These are phyloP conservation scores for Ogataea paradorogensis DNA, from an alignment of 805 yeast genomes.

Conservation along the genomic window DNA sequence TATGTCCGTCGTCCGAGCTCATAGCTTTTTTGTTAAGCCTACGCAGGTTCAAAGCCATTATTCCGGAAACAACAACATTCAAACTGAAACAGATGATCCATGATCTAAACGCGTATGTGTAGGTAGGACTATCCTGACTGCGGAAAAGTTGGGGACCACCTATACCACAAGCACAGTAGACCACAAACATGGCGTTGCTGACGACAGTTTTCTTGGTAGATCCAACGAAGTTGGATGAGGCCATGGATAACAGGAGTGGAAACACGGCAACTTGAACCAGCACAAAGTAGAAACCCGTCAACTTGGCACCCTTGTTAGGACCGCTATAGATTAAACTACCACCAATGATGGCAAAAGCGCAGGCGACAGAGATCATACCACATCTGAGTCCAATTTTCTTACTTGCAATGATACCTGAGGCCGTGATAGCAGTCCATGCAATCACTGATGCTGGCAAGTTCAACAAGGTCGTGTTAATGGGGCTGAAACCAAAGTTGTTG, in stretches of 20 bases:
- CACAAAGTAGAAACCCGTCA: constrained; percentile 32
- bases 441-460: constrained; percentile 39
- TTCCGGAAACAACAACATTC: constrained; percentile 16
- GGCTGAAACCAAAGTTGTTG: constrained; percentile 34
- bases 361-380: constrained; percentile 27
- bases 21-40: constrained; percentile 14
- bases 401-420: constrained; percentile 26
- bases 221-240: constrained; percentile 52
- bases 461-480: constrained; percentile 33
- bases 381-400: constrained; percentile 33
- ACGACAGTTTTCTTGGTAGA: constrained; percentile 60
- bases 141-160: constrained; percentile 71
- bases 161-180: constrained; percentile 63
- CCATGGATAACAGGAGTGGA: constrained; percentile 25
- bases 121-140: constrained; percentile 52
- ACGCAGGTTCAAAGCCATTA: constrained; percentile 10
- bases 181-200: constrained; percentile 53
- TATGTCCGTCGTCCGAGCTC: constrained; percentile 8
- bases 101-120: constrained; percentile 53
- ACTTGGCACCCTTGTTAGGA: constrained; percentile 22
- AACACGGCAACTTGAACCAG: constrained; percentile 29
- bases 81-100: constrained; percentile 47
- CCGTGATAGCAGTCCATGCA: constrained; percentile 31
- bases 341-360: constrained; percentile 26
- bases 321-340: constrained; percentile 32